Base-by-base conservation (phyloP, 2,329 filamentous ascomycete genomes). In the Helotiales sp. region DNA sequence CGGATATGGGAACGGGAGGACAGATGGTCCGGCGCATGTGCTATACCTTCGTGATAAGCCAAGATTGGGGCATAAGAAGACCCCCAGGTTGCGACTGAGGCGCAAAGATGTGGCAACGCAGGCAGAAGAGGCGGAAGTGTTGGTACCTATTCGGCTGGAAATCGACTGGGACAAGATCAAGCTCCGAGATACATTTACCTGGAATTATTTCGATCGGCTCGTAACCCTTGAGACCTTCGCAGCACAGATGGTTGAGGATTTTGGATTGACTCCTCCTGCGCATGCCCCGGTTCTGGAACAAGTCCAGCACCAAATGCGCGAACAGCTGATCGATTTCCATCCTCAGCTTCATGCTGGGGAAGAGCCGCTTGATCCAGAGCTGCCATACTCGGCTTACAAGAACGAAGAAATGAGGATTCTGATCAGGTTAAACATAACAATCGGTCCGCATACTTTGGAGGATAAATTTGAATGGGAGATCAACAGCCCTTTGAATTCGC, bases 401-500 rank as follows among this genome's bases (percentile, higher is more conserved):
- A 97, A 99, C 77, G 96, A 99, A 77, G 96, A 99, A 82, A 97
- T 99, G 95, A 91, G 96, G 60, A 92, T 99, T 73, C 82, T 97
- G 50, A 89, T 99, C 80, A 98, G 97, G 80, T 85, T 99, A 60
- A 97, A 98, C 80, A 97, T 99, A 76, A 98, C 96, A 6, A 97
- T 99, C 76, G 96, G 95, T 47, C 91, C 93, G 70, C 93, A 97
- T 76, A 98, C 94, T 0, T 84, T 99, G 28, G 91, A 97, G 40
- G 96, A 99, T 76, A 96, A 98, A 78, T 98, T 99, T 69, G 96
- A 99, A 80, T 99, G 96, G 96, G 96, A 99, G 74, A 93, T 98
- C 77, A 98, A 98, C 80, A 96, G 97, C 78, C 91, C 94, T 0
- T 82, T 91, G 63, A 99, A 99, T 78, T 96, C 92, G 0, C 93